Percentiles rank a stretch among this genome's conserved stretches.
phyloP scores from a whole-genome alignment of 306 rosid genomes.

The Cucurbita moschata region DNA sequence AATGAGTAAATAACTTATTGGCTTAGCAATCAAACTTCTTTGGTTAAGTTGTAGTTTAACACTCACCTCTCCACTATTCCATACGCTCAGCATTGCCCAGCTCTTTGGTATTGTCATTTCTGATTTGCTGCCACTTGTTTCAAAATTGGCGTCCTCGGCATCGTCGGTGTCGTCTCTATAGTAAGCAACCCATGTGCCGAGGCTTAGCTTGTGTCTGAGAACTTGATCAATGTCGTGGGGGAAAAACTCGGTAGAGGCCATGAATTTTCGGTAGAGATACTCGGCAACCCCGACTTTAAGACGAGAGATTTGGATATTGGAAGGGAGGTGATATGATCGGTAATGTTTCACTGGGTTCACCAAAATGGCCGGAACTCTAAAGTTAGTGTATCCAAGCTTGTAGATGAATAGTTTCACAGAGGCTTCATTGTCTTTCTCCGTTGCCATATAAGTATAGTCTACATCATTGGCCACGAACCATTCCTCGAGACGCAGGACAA shows the following conservation, averaged over 20 bases:
- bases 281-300: conserved; percentile 57
- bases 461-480: conserved; percentile 67
- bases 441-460: conserved; percentile 81
- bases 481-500: conserved; percentile 49
- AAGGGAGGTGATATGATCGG: conserved; percentile 20
- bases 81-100: conserved; percentile 92
- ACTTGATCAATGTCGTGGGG: conserved; percentile 60
- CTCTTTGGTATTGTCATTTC: conserved; percentile 19
- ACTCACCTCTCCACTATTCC: conserved; percentile 61
- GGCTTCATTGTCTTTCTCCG: conserved; percentile 67
- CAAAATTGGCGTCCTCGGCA: conserved; percentile 10
- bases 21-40: not conserved
- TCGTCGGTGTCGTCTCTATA: conserved; percentile 22
- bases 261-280: conserved; percentile 49
- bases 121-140: conserved; percentile 12
- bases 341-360: conserved; percentile 42
- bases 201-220: conserved; percentile 51
- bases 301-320: conserved; percentile 37
- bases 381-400: conserved; percentile 45
- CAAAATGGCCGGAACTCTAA: conserved; percentile 61
- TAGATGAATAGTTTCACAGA: conserved; percentile 51
- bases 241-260: conserved; percentile 58
- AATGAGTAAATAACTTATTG: not conserved
- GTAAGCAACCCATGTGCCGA: conserved; percentile 87
- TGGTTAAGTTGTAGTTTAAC: not conserved